phyloP scores from a whole-genome alignment of 2,329 filamentous ascomycete species.

The Westerdykella sp. region DNA sequence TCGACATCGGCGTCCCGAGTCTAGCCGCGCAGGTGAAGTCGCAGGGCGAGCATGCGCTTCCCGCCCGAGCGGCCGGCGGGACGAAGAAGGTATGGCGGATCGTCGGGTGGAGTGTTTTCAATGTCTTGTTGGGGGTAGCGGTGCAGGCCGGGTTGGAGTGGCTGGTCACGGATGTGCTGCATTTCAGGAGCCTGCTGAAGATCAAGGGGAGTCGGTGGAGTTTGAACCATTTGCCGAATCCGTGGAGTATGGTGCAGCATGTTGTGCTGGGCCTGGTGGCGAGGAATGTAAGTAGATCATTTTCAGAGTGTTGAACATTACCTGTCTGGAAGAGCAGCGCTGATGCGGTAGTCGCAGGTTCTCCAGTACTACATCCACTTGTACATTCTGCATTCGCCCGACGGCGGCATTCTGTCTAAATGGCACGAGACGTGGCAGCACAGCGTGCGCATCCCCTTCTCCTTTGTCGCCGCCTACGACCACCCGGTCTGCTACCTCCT shows the following conservation, averaged over 20 bases:
- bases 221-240: conserved; percentile 57
- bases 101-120: conserved; percentile 49
- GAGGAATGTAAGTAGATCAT: conserved; percentile 48
- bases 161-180: conserved; percentile 48
- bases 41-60: conserved; percentile 50
- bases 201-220: conserved; percentile 54
- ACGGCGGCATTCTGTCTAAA: conserved; percentile 21
- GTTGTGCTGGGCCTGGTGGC: conserved; percentile 48
- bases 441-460: conserved; percentile 51
- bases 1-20: conserved; percentile 66
- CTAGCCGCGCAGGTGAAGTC: conserved; percentile 64
- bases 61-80: conserved; percentile 35
- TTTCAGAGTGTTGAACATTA: not conserved
- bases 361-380: conserved; percentile 71
- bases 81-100: conserved; percentile 45
- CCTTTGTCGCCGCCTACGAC: conserved; percentile 60
- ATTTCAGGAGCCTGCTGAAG: conserved; percentile 51
- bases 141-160: conserved; percentile 53
- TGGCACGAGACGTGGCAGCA: conserved; percentile 55
- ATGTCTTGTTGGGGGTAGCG: conserved; percentile 49
- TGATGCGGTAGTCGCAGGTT: conserved; percentile 36
- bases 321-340: not conserved
- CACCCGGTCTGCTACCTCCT: conserved; percentile 61
- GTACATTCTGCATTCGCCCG: conserved; percentile 56
- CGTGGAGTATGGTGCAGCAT: conserved; percentile 55